Evolutionary conservation across 2,329 filamentous ascomycete genomes (phyloP), one percentile per base, ranked within the genome.

Genomic region (Aspergillus texensis): DNA sequence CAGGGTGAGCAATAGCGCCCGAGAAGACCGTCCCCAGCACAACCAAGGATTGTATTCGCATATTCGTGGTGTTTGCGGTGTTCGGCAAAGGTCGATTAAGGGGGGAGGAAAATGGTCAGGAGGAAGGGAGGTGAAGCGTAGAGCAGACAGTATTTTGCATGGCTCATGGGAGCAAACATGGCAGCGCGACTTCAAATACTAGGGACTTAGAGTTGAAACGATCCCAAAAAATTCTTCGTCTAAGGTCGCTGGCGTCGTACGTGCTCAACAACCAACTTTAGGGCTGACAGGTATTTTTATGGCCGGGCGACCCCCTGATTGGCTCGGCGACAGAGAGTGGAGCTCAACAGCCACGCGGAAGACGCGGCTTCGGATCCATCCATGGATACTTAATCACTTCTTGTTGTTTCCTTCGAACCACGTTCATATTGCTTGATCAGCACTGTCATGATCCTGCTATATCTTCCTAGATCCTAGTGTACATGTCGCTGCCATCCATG

Each of bases 271-370:
- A 30, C 10, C 45, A 19, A 28, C 46, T 19, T 50, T 50, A 50
- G 46, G 46, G 46, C 46, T 50, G 46, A 50, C 26, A 28, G 46
- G 30, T 50, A 50, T 50, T 50, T 50, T 50, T 50, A 50, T 50
- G 26, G 46, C 46, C 16, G 46, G 3, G 3, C 6, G 3, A 11
- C 14, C 8, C 8, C 8, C 46, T 30, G 14, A 50, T 50, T 50
- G 46, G 46, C 1, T 19, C 24, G 46, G 26, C 24, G 46, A 8
- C 0, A 1, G 3, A 6, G 6, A 30, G 24, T 50, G 46, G 46
- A 50, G 46, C 1, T 11, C 26, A 30, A 26, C 46, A 50, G 26
- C 26, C 46, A 50, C 46, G 46, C 39, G 16, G 39, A 41, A 41
- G 39, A 41, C 39, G 39, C 46, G 46, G 46, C 46, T 19, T 50